phyloP scores from a whole-genome alignment of 768 basidiomycete species.

The Mycena leptocephala region DNA sequence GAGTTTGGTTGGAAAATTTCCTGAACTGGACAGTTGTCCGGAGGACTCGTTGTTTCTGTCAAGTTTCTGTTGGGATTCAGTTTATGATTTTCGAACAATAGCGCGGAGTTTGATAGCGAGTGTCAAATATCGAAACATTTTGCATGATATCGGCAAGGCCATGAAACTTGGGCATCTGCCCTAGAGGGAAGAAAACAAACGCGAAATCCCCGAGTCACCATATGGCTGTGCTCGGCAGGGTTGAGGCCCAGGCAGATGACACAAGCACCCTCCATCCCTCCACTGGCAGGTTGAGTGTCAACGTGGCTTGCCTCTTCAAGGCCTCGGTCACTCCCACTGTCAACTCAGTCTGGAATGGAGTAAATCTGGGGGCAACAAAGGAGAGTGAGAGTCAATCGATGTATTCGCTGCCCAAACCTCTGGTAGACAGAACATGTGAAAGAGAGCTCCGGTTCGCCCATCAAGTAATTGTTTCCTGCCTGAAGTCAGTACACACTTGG shows the following conservation, averaged over 20 bases:
- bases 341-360: slow-evolving; percentile 20
- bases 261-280: slow-evolving; percentile 18
- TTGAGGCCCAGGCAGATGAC: slow-evolving; percentile 17
- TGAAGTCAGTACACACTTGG: slow-evolving; percentile 4
- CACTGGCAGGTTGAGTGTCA: slow-evolving; percentile 14
- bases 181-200: slow-evolving; percentile 9
- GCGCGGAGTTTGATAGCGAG: slow-evolving; percentile 13
- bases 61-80: slow-evolving; percentile 15
- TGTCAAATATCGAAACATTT: slow-evolving; percentile 13
- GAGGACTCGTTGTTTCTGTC: slow-evolving; percentile 23
- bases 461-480: slow-evolving; percentile 7
- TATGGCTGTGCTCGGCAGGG: slow-evolving; percentile 8
- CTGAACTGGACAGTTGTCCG: slow-evolving; percentile 21
- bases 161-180: slow-evolving; percentile 11
- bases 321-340: slow-evolving; percentile 18
- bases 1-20: slow-evolving; percentile 20
- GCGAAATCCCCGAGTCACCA: slow-evolving; percentile 18
- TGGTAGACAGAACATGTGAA: slow-evolving; percentile 13
- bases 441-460: slow-evolving; percentile 10
- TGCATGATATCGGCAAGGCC: slow-evolving; percentile 13
- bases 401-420: slow-evolving; percentile 5
- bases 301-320: slow-evolving; percentile 14
- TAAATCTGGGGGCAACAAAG: background rate
- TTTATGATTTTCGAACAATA: slow-evolving; percentile 18
- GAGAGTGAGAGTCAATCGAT: slow-evolving; percentile 12